Conservation (phyloP, 2,329 filamentous ascomycete genomes). For the Lachnellula hyalina region DNA sequence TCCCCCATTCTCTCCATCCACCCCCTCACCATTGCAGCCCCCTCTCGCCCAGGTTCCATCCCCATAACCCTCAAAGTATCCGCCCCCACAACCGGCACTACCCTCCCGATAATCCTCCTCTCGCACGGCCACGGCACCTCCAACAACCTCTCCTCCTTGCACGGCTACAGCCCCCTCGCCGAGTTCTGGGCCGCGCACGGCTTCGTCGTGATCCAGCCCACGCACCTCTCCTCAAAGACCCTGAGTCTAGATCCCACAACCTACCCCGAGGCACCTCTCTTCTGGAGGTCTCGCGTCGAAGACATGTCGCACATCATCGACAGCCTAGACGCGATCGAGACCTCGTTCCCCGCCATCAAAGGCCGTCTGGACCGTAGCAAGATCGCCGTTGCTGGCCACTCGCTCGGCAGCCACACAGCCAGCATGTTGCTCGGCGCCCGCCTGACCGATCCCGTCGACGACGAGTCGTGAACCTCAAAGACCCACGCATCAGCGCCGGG, state of each 20-base stretch:
- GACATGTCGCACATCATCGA: conserved; percentile 37
- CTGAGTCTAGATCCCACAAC: conserved; percentile 20
- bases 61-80: conserved; percentile 35
- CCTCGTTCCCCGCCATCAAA: conserved; percentile 29
- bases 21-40: conserved; percentile 15
- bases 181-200: conserved; percentile 40
- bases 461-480: conserved; percentile 15
- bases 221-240: conserved; percentile 35
- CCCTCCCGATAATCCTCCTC: conserved; percentile 37
- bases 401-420: conserved; percentile 34
- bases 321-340: conserved; percentile 34
- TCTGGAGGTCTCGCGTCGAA: conserved; percentile 30
- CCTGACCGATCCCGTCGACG: conserved; percentile 32
- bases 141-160: conserved; percentile 36
- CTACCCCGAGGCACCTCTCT: conserved; percentile 19
- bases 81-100: conserved; percentile 28
- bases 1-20: conserved; percentile 29
- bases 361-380: conserved; percentile 33
- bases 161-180: conserved; percentile 38
- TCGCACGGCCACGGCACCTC: conserved; percentile 37
- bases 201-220: conserved; percentile 40
- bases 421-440: conserved; percentile 33
- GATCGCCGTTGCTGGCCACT: conserved; percentile 37
- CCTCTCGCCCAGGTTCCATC: conserved; percentile 18
- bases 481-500: conserved; percentile 36